Percentiles rank a stretch among this genome's conserved stretches.
These are phyloP conservation scores for Ophiostoma sp. DNA, from an alignment of 2,329 filamentous ascomycete species.

Conservation along the genomic window DNA sequence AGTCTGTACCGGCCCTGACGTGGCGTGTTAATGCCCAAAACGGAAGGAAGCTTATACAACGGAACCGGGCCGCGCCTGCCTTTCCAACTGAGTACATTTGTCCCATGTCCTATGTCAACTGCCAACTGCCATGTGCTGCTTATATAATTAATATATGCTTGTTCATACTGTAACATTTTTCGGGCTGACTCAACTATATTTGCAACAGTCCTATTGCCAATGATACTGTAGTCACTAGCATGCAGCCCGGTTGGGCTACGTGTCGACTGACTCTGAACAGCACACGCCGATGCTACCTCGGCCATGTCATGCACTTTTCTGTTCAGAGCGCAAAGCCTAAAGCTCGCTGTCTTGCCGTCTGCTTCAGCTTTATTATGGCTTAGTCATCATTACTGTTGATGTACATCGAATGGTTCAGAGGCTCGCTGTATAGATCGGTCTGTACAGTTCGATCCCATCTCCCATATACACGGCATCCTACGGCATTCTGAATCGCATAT, in stretches of 20 bases:
- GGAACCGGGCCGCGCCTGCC: constrained; percentile 5
- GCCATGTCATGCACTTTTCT: not conserved
- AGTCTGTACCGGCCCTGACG: no score
- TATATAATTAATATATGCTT: not conserved
- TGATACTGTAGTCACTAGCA: no score
- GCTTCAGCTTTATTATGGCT: no score
- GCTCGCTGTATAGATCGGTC: no score
- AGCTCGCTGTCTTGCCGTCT: not conserved
- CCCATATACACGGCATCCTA: no score
- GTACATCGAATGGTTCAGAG: no score
- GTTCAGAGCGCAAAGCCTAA: not conserved
- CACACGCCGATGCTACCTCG: not conserved
- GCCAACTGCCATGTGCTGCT: not conserved
- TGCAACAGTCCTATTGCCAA: not conserved
- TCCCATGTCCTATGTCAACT: not conserved
- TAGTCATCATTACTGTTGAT: no score
- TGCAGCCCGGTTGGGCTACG: no score
- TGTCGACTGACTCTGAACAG: no score
- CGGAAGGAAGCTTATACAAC: not conserved
- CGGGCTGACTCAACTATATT: not conserved
- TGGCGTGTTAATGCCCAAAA: constrained; percentile 7
- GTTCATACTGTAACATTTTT: no score
- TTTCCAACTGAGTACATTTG: not conserved
- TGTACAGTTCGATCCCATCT: no score
- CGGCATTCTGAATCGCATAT: no score